Base-by-base conservation (phyloP, 164 flowering plant genomes). In the Magnolia changhungtana region DNA sequence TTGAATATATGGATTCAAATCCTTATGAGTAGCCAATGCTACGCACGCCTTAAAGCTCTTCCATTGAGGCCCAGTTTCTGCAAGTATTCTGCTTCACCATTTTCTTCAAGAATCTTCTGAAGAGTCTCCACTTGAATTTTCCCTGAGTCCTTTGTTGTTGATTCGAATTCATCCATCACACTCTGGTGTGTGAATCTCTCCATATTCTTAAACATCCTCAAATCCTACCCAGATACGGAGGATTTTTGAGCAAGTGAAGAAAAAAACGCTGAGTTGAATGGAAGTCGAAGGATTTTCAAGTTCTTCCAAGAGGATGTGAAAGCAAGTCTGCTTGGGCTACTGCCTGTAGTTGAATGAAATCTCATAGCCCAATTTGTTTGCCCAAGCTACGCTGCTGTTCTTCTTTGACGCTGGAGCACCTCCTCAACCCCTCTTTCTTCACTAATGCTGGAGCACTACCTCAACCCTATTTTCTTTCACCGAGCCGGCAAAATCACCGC, bases 341-440 rank as follows among this genome's bases (percentile, higher is more conserved):
- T 37, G 45, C 6, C 45, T 37, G 45, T 4, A 37, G 45, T 37
- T 37, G 45, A 37, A 37, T 37, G 45, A 37, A 37, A 37, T 37
- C 45, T 37, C 4, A 37, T 0, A 37, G 45, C 45, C 4, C 90
- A 90, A 72, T 94, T 90, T 52, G 74, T 91, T 1, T 88, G 98
- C 87, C 81, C 97, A 77, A 85, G 88, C 27, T 90, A 89, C 92
- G 1, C 80, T 96, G 20, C 87, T 91, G 18, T 88, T 78, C 49
- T 81, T 96, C 76, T 89, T 89, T 90, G 92, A 9, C 98, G 94
- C 93, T 92, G 94, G 90, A 94, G 88, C 89, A 96, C 98, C 0
- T 3, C 45, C 45, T 37, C 45, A 37, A 3, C 45, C 45, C 45
- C 45, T 3, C 45, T 37, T 37, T 37, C 45, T 37, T 37, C 45